Evolutionary conservation across 129 eudicot species (phyloP), one percentile per base, ranked within the genome.

Genomic region (Logfia minima): DNA sequence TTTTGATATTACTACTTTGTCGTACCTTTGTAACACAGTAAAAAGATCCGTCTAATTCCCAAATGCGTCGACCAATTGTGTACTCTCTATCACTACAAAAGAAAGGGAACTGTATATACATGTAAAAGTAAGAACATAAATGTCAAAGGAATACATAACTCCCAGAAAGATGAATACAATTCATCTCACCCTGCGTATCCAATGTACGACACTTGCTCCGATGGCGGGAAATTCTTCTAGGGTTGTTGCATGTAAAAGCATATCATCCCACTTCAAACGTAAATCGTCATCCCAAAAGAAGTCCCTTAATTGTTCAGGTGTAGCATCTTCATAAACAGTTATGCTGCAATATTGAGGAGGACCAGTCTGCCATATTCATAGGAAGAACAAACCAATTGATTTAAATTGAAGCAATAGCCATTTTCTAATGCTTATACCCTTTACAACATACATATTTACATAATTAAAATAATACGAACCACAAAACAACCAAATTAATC

Each of bases 231-330:
- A 94, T 61, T 89, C 96, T 77, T 94, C 94, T 58, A 91, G 10
- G 19, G 83, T 89, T 8, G 65, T 19, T 4, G 96, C 83, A 75
- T 91, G 88, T 68, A 83, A 5, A 61, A 91, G 90, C 99, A 94
- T 94, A 75, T 89, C 86, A 65, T 94, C 99, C 97, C 96, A 94
- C 77, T 94, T 86, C 68, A 88, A 8, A 52, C 99, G 88, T 62
- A 89, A 83, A 13, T 91, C 94, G 66, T 94, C 97, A 75, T 94
- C 97, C 99, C 96, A 94, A 70, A 89, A 94, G 88, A 94, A 94
- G 83, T 94, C 97, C 77, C 99, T 87, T 32, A 94, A 73, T 71
- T 83, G 34, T 77, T 91, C 99, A 39, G 99, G 99, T 45, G 90
- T 86, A 18, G 99, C 94, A 62, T 89, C 93, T 83, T 94, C 99